phyloP scores from a whole-genome alignment of 2,329 filamentous ascomycete species.

The Achaetomium macrosporum region DNA sequence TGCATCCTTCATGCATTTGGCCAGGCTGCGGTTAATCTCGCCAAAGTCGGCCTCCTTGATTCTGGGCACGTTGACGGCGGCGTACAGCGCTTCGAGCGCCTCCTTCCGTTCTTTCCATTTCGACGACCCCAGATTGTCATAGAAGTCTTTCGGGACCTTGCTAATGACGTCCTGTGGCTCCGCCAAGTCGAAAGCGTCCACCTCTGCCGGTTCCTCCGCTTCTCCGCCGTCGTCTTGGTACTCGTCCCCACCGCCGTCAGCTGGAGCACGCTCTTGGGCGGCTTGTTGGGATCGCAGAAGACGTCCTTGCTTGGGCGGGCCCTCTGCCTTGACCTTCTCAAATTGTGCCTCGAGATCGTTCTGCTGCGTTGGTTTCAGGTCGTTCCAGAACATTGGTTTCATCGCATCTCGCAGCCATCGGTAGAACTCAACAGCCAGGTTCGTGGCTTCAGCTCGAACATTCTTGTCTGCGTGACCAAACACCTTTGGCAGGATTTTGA shows the following conservation, averaged over 20 bases:
- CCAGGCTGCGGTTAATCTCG: constrained; percentile 75
- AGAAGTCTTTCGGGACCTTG: constrained; percentile 75
- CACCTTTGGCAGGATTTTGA: constrained; percentile 83
- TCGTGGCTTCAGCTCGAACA: constrained; percentile 87
- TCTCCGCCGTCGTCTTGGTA: constrained; percentile 53
- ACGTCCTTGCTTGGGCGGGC: constrained; percentile 81
- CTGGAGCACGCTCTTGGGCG: constrained; percentile 65
- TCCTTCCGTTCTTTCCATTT: constrained; percentile 99
- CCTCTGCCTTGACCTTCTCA: constrained; percentile 84
- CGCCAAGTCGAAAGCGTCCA: constrained; percentile 75
- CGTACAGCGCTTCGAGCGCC: constrained; percentile 74
- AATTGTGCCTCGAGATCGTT: constrained; percentile 90
- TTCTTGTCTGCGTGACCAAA: constrained; percentile 99
- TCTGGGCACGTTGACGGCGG: constrained; percentile 71
- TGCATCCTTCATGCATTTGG: constrained; percentile 98
- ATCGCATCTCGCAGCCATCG: constrained; percentile 96
- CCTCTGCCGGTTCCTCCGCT: constrained; percentile 60
- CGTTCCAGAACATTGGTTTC: constrained; percentile 96
- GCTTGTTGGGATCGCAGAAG: constrained; percentile 85
- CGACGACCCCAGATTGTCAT: constrained; percentile 76
- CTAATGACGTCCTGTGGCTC: constrained; percentile 82
- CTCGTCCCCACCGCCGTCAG: constrained; percentile 50
- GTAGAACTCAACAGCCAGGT: constrained; percentile 88
- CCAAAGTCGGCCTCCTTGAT: constrained; percentile 89
- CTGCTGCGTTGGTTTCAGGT: constrained; percentile 93